These are phyloP conservation scores for Nakazawaea laoshanensis DNA, from an alignment of 805 yeast genomes.

Conservation along the genomic window DNA sequence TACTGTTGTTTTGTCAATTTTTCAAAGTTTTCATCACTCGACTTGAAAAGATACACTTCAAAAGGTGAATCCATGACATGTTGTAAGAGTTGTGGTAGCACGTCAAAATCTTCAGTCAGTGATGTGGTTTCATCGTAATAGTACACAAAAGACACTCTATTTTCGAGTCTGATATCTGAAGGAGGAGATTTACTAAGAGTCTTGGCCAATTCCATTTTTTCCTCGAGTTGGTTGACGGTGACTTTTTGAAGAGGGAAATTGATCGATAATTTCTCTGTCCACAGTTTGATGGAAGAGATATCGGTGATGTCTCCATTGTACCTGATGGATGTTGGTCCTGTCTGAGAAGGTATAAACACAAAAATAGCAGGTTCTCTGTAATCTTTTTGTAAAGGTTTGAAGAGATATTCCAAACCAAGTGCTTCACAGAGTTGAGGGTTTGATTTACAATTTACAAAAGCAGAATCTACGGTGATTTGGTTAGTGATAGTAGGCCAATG, in stretches of 20 bases:
- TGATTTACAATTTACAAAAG: slow-evolving; percentile 52
- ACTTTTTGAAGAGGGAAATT: slow-evolving; percentile 33
- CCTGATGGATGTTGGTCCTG: too few species aligned
- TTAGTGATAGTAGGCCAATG: slow-evolving; percentile 41
- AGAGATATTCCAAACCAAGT: slow-evolving; percentile 34
- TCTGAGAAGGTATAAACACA: too few species aligned
- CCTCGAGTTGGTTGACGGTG: slow-evolving; percentile 14
- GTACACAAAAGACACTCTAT: slow-evolving; percentile 46
- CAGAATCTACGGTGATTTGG: slow-evolving; percentile 28
- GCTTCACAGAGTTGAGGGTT: slow-evolving; percentile 42
- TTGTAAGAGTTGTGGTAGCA: slow-evolving; percentile 53
- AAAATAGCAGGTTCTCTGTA: too few species aligned
- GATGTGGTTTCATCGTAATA: slow-evolving; percentile 40
- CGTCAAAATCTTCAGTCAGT: slow-evolving; percentile 53
- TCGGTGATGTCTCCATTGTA: too few species aligned
- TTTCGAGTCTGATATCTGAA: slow-evolving; percentile 21
- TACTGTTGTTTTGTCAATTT: slow-evolving; percentile 27
- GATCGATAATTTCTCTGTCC: slow-evolving; percentile 38
- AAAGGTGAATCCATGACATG: slow-evolving; percentile 49
- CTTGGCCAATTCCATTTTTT: slow-evolving; percentile 14
- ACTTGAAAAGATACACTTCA: slow-evolving; percentile 43
- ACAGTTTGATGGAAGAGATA: slow-evolving; percentile 19
- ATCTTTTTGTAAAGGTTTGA: slow-evolving; percentile 7
- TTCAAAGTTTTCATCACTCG: slow-evolving; percentile 34
- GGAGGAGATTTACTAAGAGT: slow-evolving; percentile 12